A percentile compares a stretch with the other conserved stretches of the same genome.
phyloP scores from a whole-genome alignment of 2,329 filamentous ascomycete species.

The Claviceps sp. region DNA sequence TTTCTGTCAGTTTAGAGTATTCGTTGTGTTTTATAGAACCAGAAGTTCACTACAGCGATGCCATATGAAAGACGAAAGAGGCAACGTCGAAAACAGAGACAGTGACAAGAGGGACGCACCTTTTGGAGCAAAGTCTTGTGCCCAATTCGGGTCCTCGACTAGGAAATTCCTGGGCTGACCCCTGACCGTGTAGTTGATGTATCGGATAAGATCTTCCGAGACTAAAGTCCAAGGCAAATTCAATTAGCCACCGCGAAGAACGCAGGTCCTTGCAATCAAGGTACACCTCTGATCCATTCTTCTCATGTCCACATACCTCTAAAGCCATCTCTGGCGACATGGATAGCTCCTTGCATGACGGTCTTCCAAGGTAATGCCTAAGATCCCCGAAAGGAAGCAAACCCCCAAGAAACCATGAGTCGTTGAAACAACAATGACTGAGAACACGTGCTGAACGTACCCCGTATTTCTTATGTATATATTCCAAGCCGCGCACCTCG shows the following conservation, averaged over 20 bases:
- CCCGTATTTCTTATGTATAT: constrained; percentile 62
- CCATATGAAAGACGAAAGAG: background rate
- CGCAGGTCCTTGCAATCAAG: too few relatives aligned
- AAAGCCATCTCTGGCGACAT: constrained; percentile 63
- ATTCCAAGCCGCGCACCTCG: constrained; percentile 65
- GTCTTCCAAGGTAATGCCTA: constrained; percentile 52
- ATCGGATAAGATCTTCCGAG: constrained; percentile 58
- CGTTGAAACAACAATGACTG: too few relatives aligned
- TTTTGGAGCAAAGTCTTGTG: constrained; percentile 76
- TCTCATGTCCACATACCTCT: constrained; percentile 17
- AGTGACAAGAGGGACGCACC: constrained; percentile 23
- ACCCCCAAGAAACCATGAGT: background rate
- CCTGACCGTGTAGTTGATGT: constrained; percentile 45
- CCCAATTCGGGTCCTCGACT: constrained; percentile 63
- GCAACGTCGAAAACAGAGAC: too few relatives aligned
- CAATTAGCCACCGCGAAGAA: background rate
- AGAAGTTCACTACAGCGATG: background rate
- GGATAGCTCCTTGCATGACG: constrained; percentile 61
- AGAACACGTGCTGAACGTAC: constrained; percentile 16
- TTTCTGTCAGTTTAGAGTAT: constrained; percentile 1
- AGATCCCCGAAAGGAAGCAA: background rate
- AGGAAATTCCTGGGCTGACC: constrained; percentile 44
- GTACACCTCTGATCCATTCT: background rate
- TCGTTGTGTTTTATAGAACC: background rate
- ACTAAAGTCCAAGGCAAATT: constrained; percentile 26